Evolutionary conservation across 1,284 basidiomycete species (phyloP).

Genomic region (Tetrapyrgos nigripes): DNA sequence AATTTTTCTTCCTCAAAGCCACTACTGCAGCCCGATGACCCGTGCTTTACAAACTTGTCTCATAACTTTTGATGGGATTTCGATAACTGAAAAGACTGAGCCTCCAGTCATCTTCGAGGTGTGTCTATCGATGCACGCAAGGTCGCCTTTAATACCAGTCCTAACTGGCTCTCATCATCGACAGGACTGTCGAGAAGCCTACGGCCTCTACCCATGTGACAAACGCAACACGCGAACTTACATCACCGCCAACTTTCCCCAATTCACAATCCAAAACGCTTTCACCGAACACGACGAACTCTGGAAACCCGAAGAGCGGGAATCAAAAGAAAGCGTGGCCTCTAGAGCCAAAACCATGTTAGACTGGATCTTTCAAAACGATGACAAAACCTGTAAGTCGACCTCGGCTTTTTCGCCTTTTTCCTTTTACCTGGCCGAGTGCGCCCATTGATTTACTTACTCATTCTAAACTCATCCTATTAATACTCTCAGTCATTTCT

Average conservation of each 20-base stretch:
- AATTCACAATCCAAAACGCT: slow-evolving; percentile 66
- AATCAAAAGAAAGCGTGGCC: slow-evolving; percentile 63
- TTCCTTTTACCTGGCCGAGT: no score
- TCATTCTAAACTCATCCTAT: no score
- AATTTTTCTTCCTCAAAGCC: slow-evolving; percentile 59
- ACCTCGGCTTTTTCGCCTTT: neutral
- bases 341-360: slow-evolving; percentile 61
- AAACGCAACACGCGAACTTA: slow-evolving; percentile 61
- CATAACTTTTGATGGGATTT: slow-evolving; percentile 62
- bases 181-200: slow-evolving; percentile 72
- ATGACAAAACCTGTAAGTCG: slow-evolving; percentile 56
- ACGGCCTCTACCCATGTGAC: slow-evolving; percentile 80
- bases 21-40: slow-evolving; percentile 78
- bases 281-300: slow-evolving; percentile 78
- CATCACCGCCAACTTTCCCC: slow-evolving; percentile 64
- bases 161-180: neutral
- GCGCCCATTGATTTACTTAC: no score
- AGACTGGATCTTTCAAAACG: slow-evolving; percentile 64
- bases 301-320: slow-evolving; percentile 71
- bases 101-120: slow-evolving; percentile 57
- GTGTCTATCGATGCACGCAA: no score
- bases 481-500: slow-evolving; percentile 59
- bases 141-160: no score
- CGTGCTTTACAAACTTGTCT: slow-evolving; percentile 75
- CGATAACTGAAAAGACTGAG: slow-evolving; percentile 26